phyloP scores from a whole-genome alignment of 768 basidiomycete genomes.

The Russula griseocarnosa region DNA sequence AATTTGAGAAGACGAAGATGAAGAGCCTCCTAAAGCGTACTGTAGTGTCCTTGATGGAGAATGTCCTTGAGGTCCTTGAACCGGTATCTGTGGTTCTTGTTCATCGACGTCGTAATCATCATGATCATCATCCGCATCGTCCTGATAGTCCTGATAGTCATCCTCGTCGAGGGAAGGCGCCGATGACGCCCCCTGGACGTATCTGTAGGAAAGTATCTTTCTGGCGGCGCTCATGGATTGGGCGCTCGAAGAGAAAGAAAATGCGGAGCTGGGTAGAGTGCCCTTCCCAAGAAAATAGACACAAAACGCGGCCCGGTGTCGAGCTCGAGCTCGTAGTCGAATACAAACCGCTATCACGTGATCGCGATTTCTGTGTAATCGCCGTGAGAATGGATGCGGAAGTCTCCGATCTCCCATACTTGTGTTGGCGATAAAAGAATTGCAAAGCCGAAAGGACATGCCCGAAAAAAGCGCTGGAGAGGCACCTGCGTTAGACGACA shows the following conservation, averaged over 20 bases:
- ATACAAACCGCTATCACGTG: conserved; percentile 7
- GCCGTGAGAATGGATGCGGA: too few species aligned
- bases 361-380: conserved; percentile 6
- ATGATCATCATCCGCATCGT: conserved; percentile 8
- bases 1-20: conserved; percentile 6
- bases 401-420: too few species aligned
- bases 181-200: conserved; percentile 18
- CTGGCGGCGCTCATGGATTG: conserved; percentile 5
- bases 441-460: too few species aligned
- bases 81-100: conserved; percentile 10
- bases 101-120: conserved; percentile 15
- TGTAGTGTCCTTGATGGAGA: conserved; percentile 22
- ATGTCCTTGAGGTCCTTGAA: conserved; percentile 6
- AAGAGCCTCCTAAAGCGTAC: conserved; percentile 17
- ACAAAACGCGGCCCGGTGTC: too few species aligned
- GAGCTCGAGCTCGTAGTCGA: background rate
- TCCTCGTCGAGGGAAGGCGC: conserved; percentile 20
- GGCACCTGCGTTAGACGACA: too few species aligned
- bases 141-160: conserved; percentile 16
- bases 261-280: background rate
- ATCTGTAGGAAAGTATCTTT: conserved; percentile 21
- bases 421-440: too few species aligned
- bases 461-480: too few species aligned
- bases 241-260: background rate
- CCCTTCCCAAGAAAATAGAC: background rate